Conservation (phyloP, 805 yeast genomes). For the Clavispora fructus region DNA sequence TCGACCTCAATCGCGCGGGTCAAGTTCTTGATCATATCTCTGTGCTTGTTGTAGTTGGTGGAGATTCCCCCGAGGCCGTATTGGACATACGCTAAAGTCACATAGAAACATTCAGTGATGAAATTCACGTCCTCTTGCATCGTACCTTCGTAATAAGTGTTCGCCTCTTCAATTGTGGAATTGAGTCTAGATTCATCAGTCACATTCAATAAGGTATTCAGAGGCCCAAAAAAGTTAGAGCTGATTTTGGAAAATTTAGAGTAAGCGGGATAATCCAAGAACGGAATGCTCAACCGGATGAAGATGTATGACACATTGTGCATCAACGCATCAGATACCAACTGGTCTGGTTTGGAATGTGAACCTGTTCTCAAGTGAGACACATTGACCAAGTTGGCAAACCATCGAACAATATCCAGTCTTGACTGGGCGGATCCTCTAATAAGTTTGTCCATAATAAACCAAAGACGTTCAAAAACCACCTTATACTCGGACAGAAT, state of each 20-base stretch:
- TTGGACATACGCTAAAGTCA: slow-evolving; percentile 73
- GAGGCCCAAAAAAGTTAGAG: slow-evolving; percentile 54
- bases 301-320: slow-evolving; percentile 65
- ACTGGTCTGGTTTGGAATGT: slow-evolving; percentile 61
- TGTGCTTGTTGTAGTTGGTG: slow-evolving; percentile 49
- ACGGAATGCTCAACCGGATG: slow-evolving; percentile 75
- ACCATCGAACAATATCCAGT: slow-evolving; percentile 56
- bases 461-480: slow-evolving; percentile 58
- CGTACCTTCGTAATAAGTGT: slow-evolving; percentile 44
- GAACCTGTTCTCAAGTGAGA: slow-evolving; percentile 87
- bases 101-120: slow-evolving; percentile 84
- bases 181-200: slow-evolving; percentile 79
- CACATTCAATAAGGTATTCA: slow-evolving; percentile 54
- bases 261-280: slow-evolving; percentile 57
- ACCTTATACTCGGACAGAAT: slow-evolving; percentile 60
- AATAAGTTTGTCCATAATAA: slow-evolving; percentile 65
- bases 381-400: slow-evolving; percentile 68
- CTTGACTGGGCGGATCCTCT: slow-evolving; percentile 69
- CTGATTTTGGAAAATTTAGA: slow-evolving; percentile 75
- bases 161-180: slow-evolving; percentile 67
- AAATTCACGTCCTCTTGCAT: slow-evolving; percentile 55
- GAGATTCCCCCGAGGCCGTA: slow-evolving; percentile 84
- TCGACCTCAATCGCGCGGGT: not conserved
- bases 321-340: slow-evolving; percentile 80
- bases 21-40: slow-evolving; percentile 35